Evolutionary conservation across 2,329 filamentous ascomycete genomes (phyloP).

Genomic region (Trichoderma sp.): DNA sequence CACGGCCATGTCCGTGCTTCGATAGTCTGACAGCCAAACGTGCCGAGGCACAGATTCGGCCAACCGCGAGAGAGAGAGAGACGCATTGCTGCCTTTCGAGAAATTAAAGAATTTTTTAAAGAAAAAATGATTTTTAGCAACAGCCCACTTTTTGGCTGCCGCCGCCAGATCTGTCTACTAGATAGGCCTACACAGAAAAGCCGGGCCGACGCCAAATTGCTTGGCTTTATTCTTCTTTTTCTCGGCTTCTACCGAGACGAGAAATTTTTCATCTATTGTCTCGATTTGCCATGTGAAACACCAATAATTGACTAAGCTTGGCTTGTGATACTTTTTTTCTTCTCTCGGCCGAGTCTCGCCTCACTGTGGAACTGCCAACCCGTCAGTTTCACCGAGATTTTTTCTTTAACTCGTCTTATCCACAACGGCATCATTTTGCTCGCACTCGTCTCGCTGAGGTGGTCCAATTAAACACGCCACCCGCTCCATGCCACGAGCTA

Average conservation of each 20-base stretch:
- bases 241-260: constrained; percentile 7
- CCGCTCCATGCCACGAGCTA: not conserved
- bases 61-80: not conserved
- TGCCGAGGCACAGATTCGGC: not conserved
- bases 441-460: not conserved
- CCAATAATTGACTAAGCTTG: not conserved
- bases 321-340: not conserved
- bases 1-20: not conserved
- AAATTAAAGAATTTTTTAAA: not conserved
- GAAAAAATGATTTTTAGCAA: not conserved
- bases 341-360: not conserved
- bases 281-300: not conserved
- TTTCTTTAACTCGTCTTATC: not conserved
- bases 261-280: not conserved
- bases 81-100: not conserved
- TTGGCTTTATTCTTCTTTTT: not conserved
- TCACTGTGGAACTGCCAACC: not conserved
- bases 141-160: not conserved
- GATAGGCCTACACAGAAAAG: not conserved
- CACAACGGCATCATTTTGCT: not conserved
- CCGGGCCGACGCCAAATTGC: constrained; percentile 2
- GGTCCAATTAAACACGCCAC: not conserved
- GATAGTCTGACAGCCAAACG: not conserved
- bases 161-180: not conserved
- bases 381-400: not conserved